Evolutionary conservation across 2,329 filamentous ascomycete genomes (phyloP), one percentile per base, ranked within the genome.

Genomic region (Periconia digitata): DNA sequence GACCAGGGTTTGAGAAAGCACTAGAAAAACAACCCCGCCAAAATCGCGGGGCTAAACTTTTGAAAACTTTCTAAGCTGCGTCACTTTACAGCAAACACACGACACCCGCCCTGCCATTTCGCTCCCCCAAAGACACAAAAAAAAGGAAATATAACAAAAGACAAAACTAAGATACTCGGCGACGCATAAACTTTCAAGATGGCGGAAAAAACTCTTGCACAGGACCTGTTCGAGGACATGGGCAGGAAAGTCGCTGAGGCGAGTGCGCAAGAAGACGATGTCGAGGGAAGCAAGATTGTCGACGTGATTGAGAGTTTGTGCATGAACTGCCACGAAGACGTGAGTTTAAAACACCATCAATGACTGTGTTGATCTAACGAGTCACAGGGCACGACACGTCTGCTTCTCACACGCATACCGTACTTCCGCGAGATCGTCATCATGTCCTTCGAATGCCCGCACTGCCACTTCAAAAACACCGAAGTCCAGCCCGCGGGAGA

Each of bases 351-450:
- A 6, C 27, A 18, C 20, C 10, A 32, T 32, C 2, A 15, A 15
- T 24, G 44, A 40, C 48, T 56, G 47, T 38, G 34, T 37, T 38
- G 17, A 47, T 22, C 58, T 66, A 42, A 69, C 18, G 24, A 22
- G 24, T n/a, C 17, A 2, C 52, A 95, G 89, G 94, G 94, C 63
- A 83, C 78, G 1, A 99, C 94, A 13, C 83, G 87, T 50, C 82
- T 99, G 18, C 84, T 99, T 37, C 84, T 99, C 46, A 95, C 95
- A 15, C 85, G 85, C 56, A 96, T 99, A 47, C 94, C 94, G 15
- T 97, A 90, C 80, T 99, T 99, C 79, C 90, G 91, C 76, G 92
- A 99, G 72, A 86, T 99, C 55, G 90, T 99, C 64, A 84, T 99
- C 72, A 96, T 96, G 86, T 97, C 92, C 54, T 99, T 99, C 73